A percentile compares a stretch with the other conserved stretches of the same genome.
Evolutionary conservation across 441 rosid genomes (phyloP).

Genomic region (Jatropha podagrica): DNA sequence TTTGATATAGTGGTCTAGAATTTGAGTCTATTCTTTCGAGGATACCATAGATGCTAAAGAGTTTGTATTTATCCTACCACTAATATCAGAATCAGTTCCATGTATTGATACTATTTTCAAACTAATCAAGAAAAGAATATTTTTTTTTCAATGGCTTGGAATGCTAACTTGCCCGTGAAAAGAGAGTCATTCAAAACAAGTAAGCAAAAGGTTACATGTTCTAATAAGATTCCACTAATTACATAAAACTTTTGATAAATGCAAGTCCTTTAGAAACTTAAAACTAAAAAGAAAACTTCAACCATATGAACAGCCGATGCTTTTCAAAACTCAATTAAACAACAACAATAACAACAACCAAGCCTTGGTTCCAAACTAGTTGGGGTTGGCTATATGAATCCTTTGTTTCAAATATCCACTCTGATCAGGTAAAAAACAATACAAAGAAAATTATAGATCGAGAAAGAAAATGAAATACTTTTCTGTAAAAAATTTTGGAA

Average conservation of each 20-base stretch:
- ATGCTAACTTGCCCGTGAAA: too few species aligned
- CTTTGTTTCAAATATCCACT: too few species aligned
- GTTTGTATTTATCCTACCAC: too few species aligned
- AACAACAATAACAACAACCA: too few species aligned
- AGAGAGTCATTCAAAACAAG: background rate
- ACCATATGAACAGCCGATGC: background rate
- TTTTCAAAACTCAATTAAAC: background rate
- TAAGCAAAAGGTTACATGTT: background rate
- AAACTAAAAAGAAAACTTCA: constrained; percentile 8
- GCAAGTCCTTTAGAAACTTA: background rate
- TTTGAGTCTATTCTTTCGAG: background rate
- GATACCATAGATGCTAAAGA: background rate
- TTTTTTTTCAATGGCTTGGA: background rate
- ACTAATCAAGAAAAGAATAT: background rate
- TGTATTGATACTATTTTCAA: background rate
- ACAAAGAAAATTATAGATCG: too few species aligned
- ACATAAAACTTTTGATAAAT: background rate
- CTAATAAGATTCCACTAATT: background rate
- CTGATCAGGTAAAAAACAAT: too few species aligned
- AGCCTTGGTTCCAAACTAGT: too few species aligned
- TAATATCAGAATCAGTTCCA: too few species aligned
- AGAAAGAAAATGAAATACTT: too few species aligned
- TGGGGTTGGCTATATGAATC: too few species aligned
- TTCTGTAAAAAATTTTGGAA: too few species aligned
- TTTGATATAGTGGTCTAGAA: background rate